phyloP scores from a whole-genome alignment of 805 yeast genomes.

The Candida jianshihensis region DNA sequence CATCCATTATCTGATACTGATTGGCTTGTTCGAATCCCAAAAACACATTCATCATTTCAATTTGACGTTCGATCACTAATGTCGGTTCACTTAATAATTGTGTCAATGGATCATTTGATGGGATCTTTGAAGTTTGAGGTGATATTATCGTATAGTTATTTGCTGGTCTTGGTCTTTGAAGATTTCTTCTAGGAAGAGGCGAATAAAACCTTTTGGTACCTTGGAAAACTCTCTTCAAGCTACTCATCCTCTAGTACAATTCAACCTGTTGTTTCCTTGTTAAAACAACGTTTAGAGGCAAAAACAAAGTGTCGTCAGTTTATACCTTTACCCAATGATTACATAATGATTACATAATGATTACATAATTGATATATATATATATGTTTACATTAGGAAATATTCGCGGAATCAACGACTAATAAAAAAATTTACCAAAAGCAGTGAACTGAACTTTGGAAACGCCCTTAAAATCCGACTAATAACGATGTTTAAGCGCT shows the following conservation, averaged over 20 bases:
- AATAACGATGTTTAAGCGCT: constrained; percentile 1
- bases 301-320: too few relatives aligned
- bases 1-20: constrained; percentile 64
- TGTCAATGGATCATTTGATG: constrained; percentile 51
- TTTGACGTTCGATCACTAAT: constrained; percentile 76
- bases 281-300: neutral
- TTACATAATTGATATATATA: too few relatives aligned
- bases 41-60: constrained; percentile 82
- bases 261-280: too few relatives aligned
- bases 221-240: neutral
- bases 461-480: too few relatives aligned
- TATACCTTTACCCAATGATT: too few relatives aligned
- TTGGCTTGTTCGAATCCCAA: constrained; percentile 92
- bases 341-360: too few relatives aligned
- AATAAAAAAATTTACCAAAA: too few relatives aligned
- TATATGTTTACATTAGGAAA: neutral
- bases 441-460: too few relatives aligned
- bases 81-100: constrained; percentile 71
- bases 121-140: constrained; percentile 20
- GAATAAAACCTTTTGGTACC: constrained; percentile 10
- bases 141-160: constrained; percentile 22
- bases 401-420: neutral
- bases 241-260: too few relatives aligned
- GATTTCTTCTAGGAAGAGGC: constrained; percentile 11
- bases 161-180: neutral